A percentile compares a stretch with the other conserved stretches of the same genome.
Conservation (phyloP, 306 rosid species). For the Vicia faba region DNA sequence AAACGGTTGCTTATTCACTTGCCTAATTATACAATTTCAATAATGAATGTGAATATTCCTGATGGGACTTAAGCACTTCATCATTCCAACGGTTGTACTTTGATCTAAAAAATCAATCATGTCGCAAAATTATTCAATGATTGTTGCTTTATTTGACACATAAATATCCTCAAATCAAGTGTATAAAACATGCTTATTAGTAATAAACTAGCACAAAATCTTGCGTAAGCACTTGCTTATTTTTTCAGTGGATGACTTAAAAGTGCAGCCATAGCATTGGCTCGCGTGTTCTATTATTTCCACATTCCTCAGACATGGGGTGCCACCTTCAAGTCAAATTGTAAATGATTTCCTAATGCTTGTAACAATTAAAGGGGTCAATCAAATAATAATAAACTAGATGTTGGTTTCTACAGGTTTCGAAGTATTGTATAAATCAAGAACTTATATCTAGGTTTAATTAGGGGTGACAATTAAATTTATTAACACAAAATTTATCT, state of each 20-base stretch:
- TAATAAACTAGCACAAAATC: constrained; percentile 35
- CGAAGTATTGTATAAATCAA: too few species aligned
- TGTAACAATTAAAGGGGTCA: not conserved
- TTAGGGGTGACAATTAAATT: too few species aligned
- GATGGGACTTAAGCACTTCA: constrained; percentile 23
- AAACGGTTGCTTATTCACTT: constrained; percentile 30
- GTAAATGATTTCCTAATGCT: constrained; percentile 23
- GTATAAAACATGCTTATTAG: too few species aligned
- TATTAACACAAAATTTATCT: too few species aligned
- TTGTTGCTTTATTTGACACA: constrained; percentile 30
- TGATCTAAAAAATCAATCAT: constrained; percentile 9
- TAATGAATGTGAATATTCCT: constrained; percentile 23
- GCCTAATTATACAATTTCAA: not conserved
- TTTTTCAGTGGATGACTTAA: constrained; percentile 33
- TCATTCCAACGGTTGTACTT: constrained; percentile 35
- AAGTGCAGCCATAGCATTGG: not conserved
- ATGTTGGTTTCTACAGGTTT: too few species aligned
- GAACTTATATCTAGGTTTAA: too few species aligned
- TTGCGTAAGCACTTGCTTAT: constrained; percentile 43
- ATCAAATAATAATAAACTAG: too few species aligned
- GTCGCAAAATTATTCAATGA: constrained; percentile 30
- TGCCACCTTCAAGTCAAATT: constrained; percentile 28
- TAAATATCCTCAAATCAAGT: constrained; percentile 22
- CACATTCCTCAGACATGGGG: constrained; percentile 39
- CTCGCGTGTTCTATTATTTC: not conserved